Evolutionary conservation across 345 rosid genomes (phyloP).

Genomic region (Cardamine occulta): DNA sequence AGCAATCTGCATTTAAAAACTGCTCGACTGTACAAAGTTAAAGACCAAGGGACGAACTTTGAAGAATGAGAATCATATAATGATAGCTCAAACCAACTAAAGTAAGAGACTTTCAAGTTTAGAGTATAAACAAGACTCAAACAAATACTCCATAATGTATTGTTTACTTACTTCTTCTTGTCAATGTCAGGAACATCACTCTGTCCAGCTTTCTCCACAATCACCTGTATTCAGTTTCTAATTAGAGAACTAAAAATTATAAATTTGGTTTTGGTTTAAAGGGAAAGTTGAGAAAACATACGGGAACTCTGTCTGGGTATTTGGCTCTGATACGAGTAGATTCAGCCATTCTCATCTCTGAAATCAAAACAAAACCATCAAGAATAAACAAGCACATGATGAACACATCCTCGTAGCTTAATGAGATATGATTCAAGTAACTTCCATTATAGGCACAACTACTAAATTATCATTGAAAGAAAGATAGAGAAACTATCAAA

Average conservation of each 20-base stretch:
- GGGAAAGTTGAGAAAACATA: background rate
- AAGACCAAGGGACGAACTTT: constrained; percentile 1
- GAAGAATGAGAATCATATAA: constrained; percentile 1
- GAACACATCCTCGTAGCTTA: background rate
- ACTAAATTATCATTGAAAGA: no score
- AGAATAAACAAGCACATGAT: background rate
- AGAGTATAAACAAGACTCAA: background rate
- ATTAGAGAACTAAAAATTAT: background rate
- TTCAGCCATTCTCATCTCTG: constrained; percentile 47
- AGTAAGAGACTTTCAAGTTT: background rate
- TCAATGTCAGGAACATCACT: constrained; percentile 86
- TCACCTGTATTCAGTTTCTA: constrained; percentile 55
- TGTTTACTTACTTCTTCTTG: constrained; percentile 80
- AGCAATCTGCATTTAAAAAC: background rate
- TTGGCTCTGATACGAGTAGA: constrained; percentile 43
- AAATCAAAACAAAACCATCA: constrained; percentile 6
- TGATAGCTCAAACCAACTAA: background rate
- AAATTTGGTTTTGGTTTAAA: background rate
- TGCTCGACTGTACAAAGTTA: background rate
- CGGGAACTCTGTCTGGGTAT: constrained; percentile 41
- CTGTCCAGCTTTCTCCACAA: constrained; percentile 78
- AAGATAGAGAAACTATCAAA: background rate
- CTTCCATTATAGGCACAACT: background rate
- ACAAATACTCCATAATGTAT: no score
- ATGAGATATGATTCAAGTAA: constrained; percentile 4